phyloP scores from a whole-genome alignment of 2,329 filamentous ascomycete genomes.

The Chalaropsis thielavioides region DNA sequence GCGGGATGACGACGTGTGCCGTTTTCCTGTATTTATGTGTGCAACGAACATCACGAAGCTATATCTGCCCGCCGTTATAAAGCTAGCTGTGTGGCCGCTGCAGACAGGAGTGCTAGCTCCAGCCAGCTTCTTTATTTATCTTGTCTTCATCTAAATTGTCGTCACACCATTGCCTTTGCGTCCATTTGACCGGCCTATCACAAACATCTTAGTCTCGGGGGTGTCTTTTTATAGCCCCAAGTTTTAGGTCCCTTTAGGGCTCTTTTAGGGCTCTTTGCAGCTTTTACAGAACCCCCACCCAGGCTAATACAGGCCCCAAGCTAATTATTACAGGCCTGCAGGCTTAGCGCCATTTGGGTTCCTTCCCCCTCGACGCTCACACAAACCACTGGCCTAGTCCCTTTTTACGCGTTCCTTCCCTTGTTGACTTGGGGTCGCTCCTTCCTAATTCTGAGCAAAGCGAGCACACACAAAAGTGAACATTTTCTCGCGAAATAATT shows the following conservation, averaged over 20 bases:
- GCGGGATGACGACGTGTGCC: neutral
- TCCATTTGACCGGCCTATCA: too few species aligned
- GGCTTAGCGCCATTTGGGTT: neutral
- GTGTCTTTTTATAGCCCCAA: too few species aligned
- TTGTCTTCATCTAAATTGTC: too few species aligned
- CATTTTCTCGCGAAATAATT: neutral
- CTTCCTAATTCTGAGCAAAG: neutral
- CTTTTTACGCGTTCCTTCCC: neutral
- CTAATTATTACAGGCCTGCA: neutral
- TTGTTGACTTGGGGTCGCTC: neutral
- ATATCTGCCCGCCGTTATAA: neutral
- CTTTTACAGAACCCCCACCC: neutral
- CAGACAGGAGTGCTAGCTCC: neutral
- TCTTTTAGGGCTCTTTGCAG: neutral
- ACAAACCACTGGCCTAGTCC: neutral
- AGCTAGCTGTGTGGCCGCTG: neutral
- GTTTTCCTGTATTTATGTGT: neutral
- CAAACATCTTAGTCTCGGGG: too few species aligned
- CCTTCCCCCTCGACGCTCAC: neutral
- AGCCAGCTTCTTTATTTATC: neutral
- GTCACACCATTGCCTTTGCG: too few species aligned
- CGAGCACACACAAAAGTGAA: neutral
- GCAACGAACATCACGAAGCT: neutral
- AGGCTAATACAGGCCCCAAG: too few species aligned
- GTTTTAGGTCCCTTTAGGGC: neutral